Evolutionary conservation across 2,329 filamentous ascomycete genomes (phyloP), one percentile per base, ranked within the genome.

Genomic region (Hymenoscyphus fraxineus): DNA sequence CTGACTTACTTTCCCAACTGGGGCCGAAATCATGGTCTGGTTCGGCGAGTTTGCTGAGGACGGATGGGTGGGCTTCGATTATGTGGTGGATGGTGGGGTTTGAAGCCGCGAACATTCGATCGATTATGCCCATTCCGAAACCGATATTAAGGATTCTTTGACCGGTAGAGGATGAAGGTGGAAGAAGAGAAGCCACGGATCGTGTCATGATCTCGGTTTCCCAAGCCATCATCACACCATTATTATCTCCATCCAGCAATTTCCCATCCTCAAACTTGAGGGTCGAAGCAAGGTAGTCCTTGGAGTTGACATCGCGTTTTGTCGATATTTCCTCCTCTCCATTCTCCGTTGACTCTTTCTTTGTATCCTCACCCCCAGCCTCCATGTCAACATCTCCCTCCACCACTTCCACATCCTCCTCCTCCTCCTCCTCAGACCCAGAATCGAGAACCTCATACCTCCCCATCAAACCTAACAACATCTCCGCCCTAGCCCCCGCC

Each of bases 211-310:
- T 95, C 68, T 88, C 86, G 1, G 88, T 90, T 77, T 96, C 92
- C 92, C 92, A 96, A 47, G 88, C 84, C 92, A 96, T 96, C 92
- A 96, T 96, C 57, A 96, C 91, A 61, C 91, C 92, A 75, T 96
- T 96, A 67, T 87, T 83, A 68, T 87, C 85, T 3, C 85, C 82
- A 73, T 95, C 91, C 6, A 95, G 82, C 2, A 95, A 83, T 65
- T 88, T 88, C 68, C 83, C 83, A 64, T 84, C 80, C 59, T 83
- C 81, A 76, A 90, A 89, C 15, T 83, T 87, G 27, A 92, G 80
- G 32, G 82, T 79, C 0, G 88, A 90, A 58, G 84, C 82, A 57
- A 94, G 84, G 74, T 93, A 93, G 51, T 85, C 83, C 57, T 85
- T 82, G 71, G 84, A 89, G 59, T 85, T 88, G 66, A 90, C 85